A percentile compares a stretch with the other conserved stretches of the same genome.
These are phyloP conservation scores for Solanum hybrid DNA, from an alignment of 305 asterid species.

Conservation along the genomic window DNA sequence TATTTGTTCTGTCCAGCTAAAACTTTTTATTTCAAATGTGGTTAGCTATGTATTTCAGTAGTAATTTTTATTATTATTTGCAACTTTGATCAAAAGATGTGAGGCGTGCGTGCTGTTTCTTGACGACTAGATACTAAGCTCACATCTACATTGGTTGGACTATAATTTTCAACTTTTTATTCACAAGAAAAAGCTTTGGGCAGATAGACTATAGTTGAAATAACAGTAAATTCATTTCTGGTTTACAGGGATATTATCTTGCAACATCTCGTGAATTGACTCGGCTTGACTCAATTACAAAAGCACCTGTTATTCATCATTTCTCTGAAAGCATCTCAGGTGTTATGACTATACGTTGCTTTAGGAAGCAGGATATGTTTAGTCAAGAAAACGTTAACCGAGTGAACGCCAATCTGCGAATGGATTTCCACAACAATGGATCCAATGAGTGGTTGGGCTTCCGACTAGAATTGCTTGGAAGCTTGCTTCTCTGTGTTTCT, in stretches of 20 bases:
- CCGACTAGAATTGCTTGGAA: slow-evolving; percentile 79
- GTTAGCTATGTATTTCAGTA: background rate
- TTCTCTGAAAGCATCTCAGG: slow-evolving; percentile 96
- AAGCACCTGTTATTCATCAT: slow-evolving; percentile 90
- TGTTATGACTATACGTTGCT: slow-evolving; percentile 86
- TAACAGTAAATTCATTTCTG: background rate
- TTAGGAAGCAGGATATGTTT: slow-evolving; percentile 68
- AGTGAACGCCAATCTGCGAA: slow-evolving; percentile 64
- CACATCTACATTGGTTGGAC: background rate
- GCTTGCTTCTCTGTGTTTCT: slow-evolving; percentile 77
- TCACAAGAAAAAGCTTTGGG: background rate
- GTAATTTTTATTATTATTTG: background rate
- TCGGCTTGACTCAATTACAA: slow-evolving; percentile 51
- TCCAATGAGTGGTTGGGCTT: slow-evolving; percentile 96
- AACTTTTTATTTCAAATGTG: background rate
- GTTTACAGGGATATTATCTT: slow-evolving; percentile 76
- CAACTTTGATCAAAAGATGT: background rate
- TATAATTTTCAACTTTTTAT: background rate
- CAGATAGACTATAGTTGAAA: background rate
- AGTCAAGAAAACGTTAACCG: slow-evolving; percentile 63
- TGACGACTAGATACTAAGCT: background rate
- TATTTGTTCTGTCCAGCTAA: background rate
- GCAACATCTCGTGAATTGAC: slow-evolving; percentile 90
- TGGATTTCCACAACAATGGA: slow-evolving; percentile 94
- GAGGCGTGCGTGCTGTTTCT: background rate